Evolutionary conservation across 805 yeast species (phyloP).

Genomic region (Komagataella phaffii): DNA sequence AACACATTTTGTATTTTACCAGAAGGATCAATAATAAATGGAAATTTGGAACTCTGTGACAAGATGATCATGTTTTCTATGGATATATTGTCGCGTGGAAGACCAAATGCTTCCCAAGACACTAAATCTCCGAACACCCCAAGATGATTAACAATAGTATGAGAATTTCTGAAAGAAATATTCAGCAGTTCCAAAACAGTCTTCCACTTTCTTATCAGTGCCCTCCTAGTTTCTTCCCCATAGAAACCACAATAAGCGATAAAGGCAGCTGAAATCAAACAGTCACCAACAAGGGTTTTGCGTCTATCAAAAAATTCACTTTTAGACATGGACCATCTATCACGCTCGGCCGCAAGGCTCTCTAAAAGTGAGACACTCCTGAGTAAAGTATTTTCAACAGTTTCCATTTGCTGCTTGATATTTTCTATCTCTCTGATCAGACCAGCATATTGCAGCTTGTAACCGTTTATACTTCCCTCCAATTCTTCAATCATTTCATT

Average conservation of each 20-base stretch:
- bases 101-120: constrained; percentile 38
- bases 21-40: constrained; percentile 67
- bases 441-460: constrained; percentile 54
- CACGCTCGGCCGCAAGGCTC: constrained; percentile 50
- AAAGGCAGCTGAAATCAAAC: constrained; percentile 50
- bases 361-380: constrained; percentile 53
- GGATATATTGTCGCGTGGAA: constrained; percentile 45
- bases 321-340: constrained; percentile 62
- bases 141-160: constrained; percentile 2
- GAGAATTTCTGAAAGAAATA: background rate
- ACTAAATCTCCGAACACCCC: constrained; percentile 27
- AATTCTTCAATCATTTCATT: constrained; percentile 72
- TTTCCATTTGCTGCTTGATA: constrained; percentile 56
- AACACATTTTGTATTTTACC: constrained; percentile 30
- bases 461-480: constrained; percentile 51
- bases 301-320: constrained; percentile 31
- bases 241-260: constrained; percentile 45
- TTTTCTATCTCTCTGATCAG: constrained; percentile 71
- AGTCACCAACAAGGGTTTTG: constrained; percentile 44
- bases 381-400: constrained; percentile 43
- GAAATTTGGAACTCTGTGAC: constrained; percentile 19
- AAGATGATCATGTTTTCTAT: constrained; percentile 53
- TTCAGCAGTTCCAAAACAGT: constrained; percentile 6
- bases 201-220: constrained; percentile 22
- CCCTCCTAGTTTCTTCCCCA: constrained; percentile 33